Conservation (phyloP, 1,284 basidiomycete genomes). For the Melanopsichium pennsylvanicum region DNA sequence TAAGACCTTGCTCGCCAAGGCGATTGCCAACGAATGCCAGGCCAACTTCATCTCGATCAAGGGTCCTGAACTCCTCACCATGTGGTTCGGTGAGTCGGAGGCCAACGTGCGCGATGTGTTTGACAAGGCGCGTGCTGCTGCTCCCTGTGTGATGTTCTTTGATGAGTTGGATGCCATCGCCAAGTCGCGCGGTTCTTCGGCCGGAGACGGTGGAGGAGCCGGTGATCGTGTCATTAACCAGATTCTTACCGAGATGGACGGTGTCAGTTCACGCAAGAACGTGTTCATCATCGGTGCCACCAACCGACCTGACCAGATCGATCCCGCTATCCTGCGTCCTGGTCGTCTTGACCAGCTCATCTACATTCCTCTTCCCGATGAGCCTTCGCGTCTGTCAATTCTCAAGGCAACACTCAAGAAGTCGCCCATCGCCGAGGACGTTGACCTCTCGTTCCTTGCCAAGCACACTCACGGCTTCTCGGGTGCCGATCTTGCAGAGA, state of each 20-base stretch:
- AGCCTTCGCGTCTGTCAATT: conserved; percentile 87
- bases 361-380: conserved; percentile 78
- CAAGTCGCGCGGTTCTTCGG: conserved; percentile 84
- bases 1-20: conserved; percentile 94
- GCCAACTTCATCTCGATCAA: conserved; percentile 97
- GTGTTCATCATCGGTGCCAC: conserved; percentile 99
- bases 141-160: conserved; percentile 99
- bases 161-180: conserved; percentile 99
- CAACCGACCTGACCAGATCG: conserved; percentile 99
- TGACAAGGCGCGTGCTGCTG: conserved; percentile 98
- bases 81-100: conserved; percentile 99
- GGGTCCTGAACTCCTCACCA: conserved; percentile 91
- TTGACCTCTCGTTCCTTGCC: conserved; percentile 86
- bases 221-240: conserved; percentile 97
- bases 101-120: conserved; percentile 99
- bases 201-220: conserved; percentile 90
- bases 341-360: conserved; percentile 85
- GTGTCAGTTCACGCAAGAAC: conserved; percentile 98
- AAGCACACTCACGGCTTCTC: conserved; percentile 98
- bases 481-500: conserved; percentile 98
- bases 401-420: conserved; percentile 90
- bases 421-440: conserved; percentile 84
- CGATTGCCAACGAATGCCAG: conserved; percentile 98
- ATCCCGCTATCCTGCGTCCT: conserved; percentile 93
- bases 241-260: conserved; percentile 97